A percentile compares a stretch with the other conserved stretches of the same genome.
Evolutionary conservation across 768 basidiomycete species (phyloP).

Genomic region (Phylloporus arenicola): DNA sequence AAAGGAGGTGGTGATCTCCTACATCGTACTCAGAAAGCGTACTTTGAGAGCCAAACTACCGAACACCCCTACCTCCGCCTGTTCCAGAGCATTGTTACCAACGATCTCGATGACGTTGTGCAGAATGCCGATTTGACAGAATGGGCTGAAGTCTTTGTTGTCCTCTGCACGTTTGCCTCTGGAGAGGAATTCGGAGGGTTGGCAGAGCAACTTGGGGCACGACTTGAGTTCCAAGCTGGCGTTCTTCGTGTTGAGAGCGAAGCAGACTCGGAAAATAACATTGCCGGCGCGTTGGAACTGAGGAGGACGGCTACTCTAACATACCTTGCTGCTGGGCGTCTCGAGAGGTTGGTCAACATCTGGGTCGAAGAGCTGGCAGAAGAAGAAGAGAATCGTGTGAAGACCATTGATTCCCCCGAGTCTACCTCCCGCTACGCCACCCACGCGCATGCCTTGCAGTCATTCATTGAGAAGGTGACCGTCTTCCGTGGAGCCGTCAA

Average conservation of each 20-base stretch:
- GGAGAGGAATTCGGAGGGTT: conserved; percentile 82
- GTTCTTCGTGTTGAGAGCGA: conserved; percentile 47
- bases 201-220: conserved; percentile 85
- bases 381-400: conserved; percentile 60
- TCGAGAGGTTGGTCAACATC: conserved; percentile 85
- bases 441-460: conserved; percentile 82
- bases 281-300: conserved; percentile 37
- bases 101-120: conserved; percentile 89
- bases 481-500: conserved; percentile 85
- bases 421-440: conserved; percentile 63
- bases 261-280: conserved; percentile 38
- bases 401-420: conserved; percentile 35
- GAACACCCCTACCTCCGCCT: conserved; percentile 84
- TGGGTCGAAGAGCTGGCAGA: conserved; percentile 89
- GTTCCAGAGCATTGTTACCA: conserved; percentile 89
- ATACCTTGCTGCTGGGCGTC: conserved; percentile 83
- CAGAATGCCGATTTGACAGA: conserved; percentile 93
- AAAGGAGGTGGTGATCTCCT: conserved; percentile 86
- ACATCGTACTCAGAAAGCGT: conserved; percentile 83
- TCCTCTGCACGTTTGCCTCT: conserved; percentile 89
- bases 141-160: conserved; percentile 96
- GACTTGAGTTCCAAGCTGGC: conserved; percentile 82
- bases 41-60: conserved; percentile 79
- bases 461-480: conserved; percentile 94
- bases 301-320: conserved; percentile 89